Base-by-base conservation (phyloP, 2,329 filamentous ascomycete genomes). In the Fusarium sp. region DNA sequence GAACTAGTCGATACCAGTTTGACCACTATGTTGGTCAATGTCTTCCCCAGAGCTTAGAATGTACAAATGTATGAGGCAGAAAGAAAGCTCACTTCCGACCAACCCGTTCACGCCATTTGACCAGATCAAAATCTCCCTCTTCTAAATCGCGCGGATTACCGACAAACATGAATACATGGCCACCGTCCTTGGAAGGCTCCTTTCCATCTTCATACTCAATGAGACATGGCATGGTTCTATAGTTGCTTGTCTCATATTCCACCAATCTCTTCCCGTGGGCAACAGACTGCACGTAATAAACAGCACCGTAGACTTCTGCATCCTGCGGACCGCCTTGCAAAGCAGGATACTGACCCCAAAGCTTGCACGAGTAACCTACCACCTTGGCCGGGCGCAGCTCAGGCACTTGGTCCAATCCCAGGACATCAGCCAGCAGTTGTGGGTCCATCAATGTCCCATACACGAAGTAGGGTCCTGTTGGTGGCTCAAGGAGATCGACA, bases 401-500 rank as follows among this genome's bases (percentile, higher is more conserved):
- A n/a, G 34, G 60, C 3, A 7, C 9, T 37, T 49, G 0, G 2
- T 21, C 16, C 4, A 63, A 3, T 18, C 43, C 14, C 3, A 63
- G 48, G 19, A 63, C 19, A 26, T 49, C 37, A 3, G 9, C 34
- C 13, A 63, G 18, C 60, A 56, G 56, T 8, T 2, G 25, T 19
- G 48, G 58, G 4, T 62, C 37, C 42, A 44, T 63, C 37, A 63
- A 26, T 13, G 48, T 63, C 10, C 60, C 58, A 16, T 63, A 63
- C 3, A 63, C 34, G 4, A 63, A 63, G 34, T 62, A 62, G 1
- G 60, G 58, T 3, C 60, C 58, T 19, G 6, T 39, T 0, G 48
- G 58, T 6, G 14, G 19, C 12, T 56, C 34, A 4, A 26, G n/a
- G 28, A 31, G 23, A 11, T 62, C 28, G n/a, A 2, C 18, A 2